phyloP scores from a whole-genome alignment of 1,284 basidiomycete species.

The Pseudozyma hubeiensis region DNA sequence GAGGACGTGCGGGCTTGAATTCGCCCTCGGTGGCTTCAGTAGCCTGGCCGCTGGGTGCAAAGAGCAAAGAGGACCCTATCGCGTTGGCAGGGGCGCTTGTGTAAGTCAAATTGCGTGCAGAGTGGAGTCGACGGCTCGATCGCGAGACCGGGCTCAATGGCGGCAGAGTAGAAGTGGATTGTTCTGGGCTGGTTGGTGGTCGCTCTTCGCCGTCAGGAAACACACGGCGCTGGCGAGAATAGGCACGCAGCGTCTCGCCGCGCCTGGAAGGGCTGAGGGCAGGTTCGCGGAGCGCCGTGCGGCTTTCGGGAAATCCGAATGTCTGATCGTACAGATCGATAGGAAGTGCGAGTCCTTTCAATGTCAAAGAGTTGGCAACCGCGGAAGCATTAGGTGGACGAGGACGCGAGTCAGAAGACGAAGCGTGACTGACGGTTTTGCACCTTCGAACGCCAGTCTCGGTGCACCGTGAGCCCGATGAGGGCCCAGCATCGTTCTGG shows the following conservation, averaged over 20 bases:
- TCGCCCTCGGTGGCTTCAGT: background rate
- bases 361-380: background rate
- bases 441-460: slow-evolving; percentile 20
- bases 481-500: slow-evolving; percentile 24
- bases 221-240: slow-evolving; percentile 38
- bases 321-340: slow-evolving; percentile 6
- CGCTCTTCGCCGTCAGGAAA: slow-evolving; percentile 22
- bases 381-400: slow-evolving; percentile 2
- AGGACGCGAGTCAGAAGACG: slow-evolving; percentile 4
- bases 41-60: slow-evolving; percentile 5
- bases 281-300: slow-evolving; percentile 16
- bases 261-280: slow-evolving; percentile 30
- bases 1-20: background rate
- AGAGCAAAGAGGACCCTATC: slow-evolving; percentile 4
- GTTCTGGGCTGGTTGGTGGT: slow-evolving; percentile 14
- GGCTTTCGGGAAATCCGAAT: background rate
- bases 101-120: slow-evolving; percentile 7
- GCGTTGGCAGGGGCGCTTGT: slow-evolving; percentile 1
- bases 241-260: slow-evolving; percentile 32
- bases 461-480: slow-evolving; percentile 11
- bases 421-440: slow-evolving; percentile 30
- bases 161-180: slow-evolving; percentile 1
- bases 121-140: slow-evolving; percentile 9
- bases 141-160: slow-evolving; percentile 11
- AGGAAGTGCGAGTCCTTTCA: slow-evolving; percentile 17